Conservation (phyloP, 768 basidiomycete species). For the Pleurotus giganteus region DNA sequence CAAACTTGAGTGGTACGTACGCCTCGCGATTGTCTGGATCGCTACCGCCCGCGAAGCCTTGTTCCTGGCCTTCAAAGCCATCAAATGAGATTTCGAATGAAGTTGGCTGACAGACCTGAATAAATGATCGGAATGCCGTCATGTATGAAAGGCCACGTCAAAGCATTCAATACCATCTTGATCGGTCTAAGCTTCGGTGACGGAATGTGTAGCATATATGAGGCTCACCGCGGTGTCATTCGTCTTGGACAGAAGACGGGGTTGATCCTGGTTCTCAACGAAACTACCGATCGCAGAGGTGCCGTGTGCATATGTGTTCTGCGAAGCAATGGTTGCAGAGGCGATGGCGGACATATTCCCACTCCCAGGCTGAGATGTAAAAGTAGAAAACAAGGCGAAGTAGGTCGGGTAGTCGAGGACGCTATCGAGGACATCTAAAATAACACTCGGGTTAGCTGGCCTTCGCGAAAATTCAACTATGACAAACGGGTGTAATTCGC, state of each 20-base stretch:
- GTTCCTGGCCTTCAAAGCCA: constrained; percentile 48
- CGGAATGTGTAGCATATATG: background rate
- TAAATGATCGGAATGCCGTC: constrained; percentile 73
- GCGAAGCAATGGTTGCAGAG: constrained; percentile 29
- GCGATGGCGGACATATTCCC: constrained; percentile 43
- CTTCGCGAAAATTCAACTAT: background rate
- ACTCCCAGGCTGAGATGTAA: constrained; percentile 41
- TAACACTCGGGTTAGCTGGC: background rate
- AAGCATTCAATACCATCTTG: constrained; percentile 47
- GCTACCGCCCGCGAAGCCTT: constrained; percentile 51
- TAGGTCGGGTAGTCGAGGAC: constrained; percentile 64
- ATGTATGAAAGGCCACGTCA: constrained; percentile 62
- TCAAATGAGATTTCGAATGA: background rate
- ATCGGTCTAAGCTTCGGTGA: background rate
- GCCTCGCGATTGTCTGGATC: constrained; percentile 70
- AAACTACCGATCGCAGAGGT: constrained; percentile 53
- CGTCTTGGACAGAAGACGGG: constrained; percentile 53
- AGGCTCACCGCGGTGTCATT: constrained; percentile 41
- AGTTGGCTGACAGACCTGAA: constrained; percentile 40
- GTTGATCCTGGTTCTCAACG: constrained; percentile 69
- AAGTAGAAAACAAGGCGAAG: constrained; percentile 47
- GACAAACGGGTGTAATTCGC: constrained; percentile 37
- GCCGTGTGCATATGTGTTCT: constrained; percentile 40
- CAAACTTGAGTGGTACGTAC: constrained; percentile 17
- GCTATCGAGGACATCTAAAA: constrained; percentile 47